Conservation (phyloP, 2,329 filamentous ascomycete species). For the Capronia americana region DNA sequence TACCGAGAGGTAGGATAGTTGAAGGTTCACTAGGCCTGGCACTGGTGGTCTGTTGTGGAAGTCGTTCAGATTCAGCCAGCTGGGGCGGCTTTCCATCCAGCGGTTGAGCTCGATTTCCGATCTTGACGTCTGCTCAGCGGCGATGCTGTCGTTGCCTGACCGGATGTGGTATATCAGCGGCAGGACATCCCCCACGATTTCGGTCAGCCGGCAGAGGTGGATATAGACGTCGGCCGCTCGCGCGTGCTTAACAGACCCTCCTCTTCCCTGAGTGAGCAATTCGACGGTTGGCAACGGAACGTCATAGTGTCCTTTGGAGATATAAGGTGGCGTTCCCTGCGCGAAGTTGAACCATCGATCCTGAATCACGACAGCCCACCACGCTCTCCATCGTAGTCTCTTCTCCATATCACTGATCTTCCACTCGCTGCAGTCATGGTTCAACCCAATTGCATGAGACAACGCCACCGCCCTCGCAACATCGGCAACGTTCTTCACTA, state of each 20-base stretch:
- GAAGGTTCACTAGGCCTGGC: conserved; percentile 53
- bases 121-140: conserved; percentile 53
- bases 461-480: conserved; percentile 61
- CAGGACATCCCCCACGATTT: conserved; percentile 54
- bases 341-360: conserved; percentile 64
- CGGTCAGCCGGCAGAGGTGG: conserved; percentile 58
- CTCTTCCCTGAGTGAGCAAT: conserved; percentile 47
- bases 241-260: conserved; percentile 50
- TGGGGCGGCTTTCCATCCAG: conserved; percentile 54
- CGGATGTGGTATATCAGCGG: conserved; percentile 56
- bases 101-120: conserved; percentile 54
- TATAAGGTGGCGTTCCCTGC: conserved; percentile 62
- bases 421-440: conserved; percentile 62
- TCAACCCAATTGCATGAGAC: conserved; percentile 62
- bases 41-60: conserved; percentile 46
- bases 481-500: conserved; percentile 56
- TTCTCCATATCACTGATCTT: conserved; percentile 59
- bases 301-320: conserved; percentile 61
- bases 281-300: conserved; percentile 60
- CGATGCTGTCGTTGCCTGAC: conserved; percentile 51
- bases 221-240: conserved; percentile 59
- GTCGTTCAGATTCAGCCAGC: conserved; percentile 49
- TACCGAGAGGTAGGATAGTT: conserved; percentile 53
- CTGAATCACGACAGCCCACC: conserved; percentile 65
- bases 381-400: conserved; percentile 58